These are phyloP conservation scores for Aureobasidium musti DNA, from an alignment of 2,329 filamentous ascomycete species.

Conservation along the genomic window DNA sequence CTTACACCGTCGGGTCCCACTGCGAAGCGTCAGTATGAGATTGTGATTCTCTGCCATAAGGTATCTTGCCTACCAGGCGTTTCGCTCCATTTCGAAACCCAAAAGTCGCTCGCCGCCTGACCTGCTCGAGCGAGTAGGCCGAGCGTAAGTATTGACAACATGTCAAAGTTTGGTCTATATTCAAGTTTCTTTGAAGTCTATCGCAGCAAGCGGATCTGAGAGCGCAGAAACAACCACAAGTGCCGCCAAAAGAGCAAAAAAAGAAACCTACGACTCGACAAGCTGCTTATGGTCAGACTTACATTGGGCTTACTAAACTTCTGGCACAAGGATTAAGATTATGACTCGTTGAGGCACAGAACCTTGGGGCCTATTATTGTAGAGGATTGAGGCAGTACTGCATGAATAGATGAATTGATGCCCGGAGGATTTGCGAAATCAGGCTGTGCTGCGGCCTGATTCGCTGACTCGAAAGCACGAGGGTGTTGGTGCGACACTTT, in stretches of 20 bases:
- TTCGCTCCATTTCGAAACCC: constrained; percentile 16
- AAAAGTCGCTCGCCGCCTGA: constrained; percentile 3
- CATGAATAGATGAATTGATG: constrained; percentile 8
- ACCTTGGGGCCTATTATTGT: neutral
- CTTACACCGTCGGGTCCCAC: constrained; percentile 14
- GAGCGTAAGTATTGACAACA: neutral
- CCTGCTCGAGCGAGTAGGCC: neutral
- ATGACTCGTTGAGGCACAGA: neutral
- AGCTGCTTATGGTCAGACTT: neutral
- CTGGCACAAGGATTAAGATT: neutral
- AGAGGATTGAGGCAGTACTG: neutral
- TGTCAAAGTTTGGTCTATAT: neutral
- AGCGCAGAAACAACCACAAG: neutral
- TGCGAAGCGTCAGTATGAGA: neutral
- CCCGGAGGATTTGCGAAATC: constrained; percentile 2
- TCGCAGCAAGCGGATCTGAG: neutral
- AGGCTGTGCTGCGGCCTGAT: constrained; percentile 6
- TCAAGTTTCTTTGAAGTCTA: too few relatives aligned
- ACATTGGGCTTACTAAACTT: neutral
- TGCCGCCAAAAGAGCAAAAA: neutral
- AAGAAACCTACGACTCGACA: neutral
- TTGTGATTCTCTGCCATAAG: too few relatives aligned
- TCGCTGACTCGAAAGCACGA: neutral
- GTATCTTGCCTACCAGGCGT: neutral
- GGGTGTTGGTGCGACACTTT: neutral